Evolutionary conservation across 805 yeast species (phyloP).

Genomic region (Candida chauliodis): DNA sequence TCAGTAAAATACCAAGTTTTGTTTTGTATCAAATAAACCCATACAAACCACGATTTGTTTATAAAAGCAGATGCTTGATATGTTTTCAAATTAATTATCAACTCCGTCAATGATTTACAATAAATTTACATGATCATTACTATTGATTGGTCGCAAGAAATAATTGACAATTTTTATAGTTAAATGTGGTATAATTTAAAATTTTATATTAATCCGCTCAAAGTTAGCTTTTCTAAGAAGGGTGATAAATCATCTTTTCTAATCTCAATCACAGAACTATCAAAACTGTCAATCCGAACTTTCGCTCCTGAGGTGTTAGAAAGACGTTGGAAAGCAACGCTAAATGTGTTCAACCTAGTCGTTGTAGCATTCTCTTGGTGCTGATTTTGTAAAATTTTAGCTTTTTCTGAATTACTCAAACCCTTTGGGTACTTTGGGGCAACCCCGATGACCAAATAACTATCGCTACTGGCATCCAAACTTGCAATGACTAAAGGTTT

Average conservation of each 20-base stretch:
- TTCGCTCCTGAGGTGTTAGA: conserved; percentile 83
- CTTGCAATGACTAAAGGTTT: conserved; percentile 86
- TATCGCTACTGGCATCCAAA: conserved; percentile 65
- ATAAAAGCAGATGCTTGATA: too few species aligned
- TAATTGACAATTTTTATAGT: too few species aligned
- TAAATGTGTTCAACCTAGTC: conserved; percentile 70
- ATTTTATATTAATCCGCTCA: conserved; percentile 50
- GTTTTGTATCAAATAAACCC: too few species aligned
- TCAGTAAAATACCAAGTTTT: too few species aligned
- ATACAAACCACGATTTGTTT: too few species aligned
- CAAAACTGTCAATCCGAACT: conserved; percentile 90
- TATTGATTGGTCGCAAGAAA: too few species aligned
- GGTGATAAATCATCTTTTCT: conserved; percentile 83
- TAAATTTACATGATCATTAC: too few species aligned
- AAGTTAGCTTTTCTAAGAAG: conserved; percentile 77
- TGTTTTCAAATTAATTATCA: too few species aligned
- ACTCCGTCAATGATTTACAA: too few species aligned
- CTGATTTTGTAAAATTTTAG: conserved; percentile 24
- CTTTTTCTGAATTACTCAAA: conserved; percentile 31
- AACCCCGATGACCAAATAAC: conserved; percentile 83
- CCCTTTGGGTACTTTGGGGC: conserved; percentile 74
- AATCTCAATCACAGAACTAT: conserved; percentile 88
- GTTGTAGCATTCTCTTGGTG: conserved; percentile 33
- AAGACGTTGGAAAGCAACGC: conserved; percentile 86
- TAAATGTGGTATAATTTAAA: too few species aligned